Base-by-base conservation (phyloP, 371 early-diverging fungal species). In the Mucor circinelloides region DNA sequence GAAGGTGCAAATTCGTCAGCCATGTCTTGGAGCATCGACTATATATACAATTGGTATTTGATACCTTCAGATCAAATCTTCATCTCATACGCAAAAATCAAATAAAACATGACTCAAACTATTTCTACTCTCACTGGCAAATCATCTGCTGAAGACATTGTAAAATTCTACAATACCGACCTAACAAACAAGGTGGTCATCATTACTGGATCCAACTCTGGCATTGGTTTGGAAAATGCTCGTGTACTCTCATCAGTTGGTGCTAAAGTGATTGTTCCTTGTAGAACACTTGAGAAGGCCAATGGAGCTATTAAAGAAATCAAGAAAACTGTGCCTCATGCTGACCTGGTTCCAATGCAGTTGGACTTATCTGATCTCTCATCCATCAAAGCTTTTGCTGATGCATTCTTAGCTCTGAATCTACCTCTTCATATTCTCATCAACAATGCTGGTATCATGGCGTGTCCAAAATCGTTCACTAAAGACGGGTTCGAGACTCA, bases 141-240 rank as follows among this genome's bases (percentile, higher is more conserved):
- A 15, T 31, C 34, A 31, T 31, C 62, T 25, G 62, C 62, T 12
- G 52, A 50, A 30, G 50, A 61, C 30, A 32, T 61, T 30, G 40
- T 55, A 3, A 40, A 55, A 30, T n/a, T 63, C 10, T 63, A 55
- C 40, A 36, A 63, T 0, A 40, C 89, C 8, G 78, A 86, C 60
- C 77, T 89, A 19, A 65, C 76, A 19, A 87, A 86, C 21, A 89
- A 89, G 71, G 64, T 81, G 34, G 88, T 85, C 42, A 82, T 93
- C 38, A 87, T 93, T 27, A 91, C 92, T 21, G 94, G 94, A 28
- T 86, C 83, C 9, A 89, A 85, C 64, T 72, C 82, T 15, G 92
- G 93, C 57, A 75, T 69, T 17, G 63, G 63, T 7, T 13, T 63
- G 0, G 63, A 54, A 12, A 63, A 40, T 6, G 40, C 63, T 27